Base-by-base conservation (phyloP, 768 basidiomycete species). In the Amanita muscaria region DNA sequence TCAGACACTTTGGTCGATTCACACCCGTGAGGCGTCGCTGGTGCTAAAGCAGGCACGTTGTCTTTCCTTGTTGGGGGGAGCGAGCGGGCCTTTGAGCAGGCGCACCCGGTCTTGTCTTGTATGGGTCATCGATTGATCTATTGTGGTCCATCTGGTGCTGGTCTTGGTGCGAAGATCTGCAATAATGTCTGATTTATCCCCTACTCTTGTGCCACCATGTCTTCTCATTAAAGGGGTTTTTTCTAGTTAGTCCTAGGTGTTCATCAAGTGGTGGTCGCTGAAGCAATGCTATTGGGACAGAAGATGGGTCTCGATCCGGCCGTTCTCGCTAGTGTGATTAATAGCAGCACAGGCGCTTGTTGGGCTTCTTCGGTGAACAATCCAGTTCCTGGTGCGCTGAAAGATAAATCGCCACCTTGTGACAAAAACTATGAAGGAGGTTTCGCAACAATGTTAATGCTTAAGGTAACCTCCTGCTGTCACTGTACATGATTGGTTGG, bases 31-130 rank as follows among this genome's bases (percentile, higher is more conserved):
- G 85, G 90, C 25, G 88, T 90, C 8, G 68, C 83, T 11, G 93
- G 90, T 23, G 93, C 93, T 8, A 80, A 81, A 58, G 87, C 86
- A 12, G 92, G 80, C 19, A 87, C 88, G 2, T 69, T 97, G 16
- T 83, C 90, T 3, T 96, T 98, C 69, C 83, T 98, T 39, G 88
- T 93, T 15, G 93, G 93, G 11, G 90, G 90, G 2, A 70, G 77
- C 3, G 62, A 76, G 29, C 56, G 65, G 9, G 70, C 77, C 15
- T 90, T 80, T 59, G 53, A 65, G 19, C 64, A 63, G 16, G 77
- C 83, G 9, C 64, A 71, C 25, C 78, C 83, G 3, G 64, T 76
- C 34, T 72, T 93, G 21, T 61, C 73, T 14, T 57, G 69, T 42
- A 93, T 94, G 91, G 91, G 91, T 5, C 74, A 72, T 48, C 78